These are phyloP conservation scores for Telfairia occidentalis DNA, from an alignment of 331 rosid genomes.

Conservation along the genomic window DNA sequence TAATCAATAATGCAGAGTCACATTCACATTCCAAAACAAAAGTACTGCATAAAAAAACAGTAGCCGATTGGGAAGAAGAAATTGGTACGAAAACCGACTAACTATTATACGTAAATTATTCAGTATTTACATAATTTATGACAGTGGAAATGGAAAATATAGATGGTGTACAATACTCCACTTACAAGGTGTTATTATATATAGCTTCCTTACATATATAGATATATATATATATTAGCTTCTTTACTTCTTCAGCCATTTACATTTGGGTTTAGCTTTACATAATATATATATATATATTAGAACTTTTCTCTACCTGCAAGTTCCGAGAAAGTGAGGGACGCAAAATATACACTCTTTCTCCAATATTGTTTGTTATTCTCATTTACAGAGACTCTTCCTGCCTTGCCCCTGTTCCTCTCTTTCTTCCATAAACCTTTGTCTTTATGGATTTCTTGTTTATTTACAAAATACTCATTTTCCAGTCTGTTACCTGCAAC, in stretches of 20 bases:
- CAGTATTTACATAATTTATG: constrained; percentile 44
- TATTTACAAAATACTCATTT: constrained; percentile 43
- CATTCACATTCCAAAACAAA: not conserved
- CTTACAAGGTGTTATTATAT: constrained; percentile 2
- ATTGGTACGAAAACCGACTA: not conserved
- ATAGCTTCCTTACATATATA: not conserved
- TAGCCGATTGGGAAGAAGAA: not conserved
- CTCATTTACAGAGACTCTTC: not conserved
- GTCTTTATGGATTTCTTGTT: constrained; percentile 22
- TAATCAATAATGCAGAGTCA: too few relatives aligned
- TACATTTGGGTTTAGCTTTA: constrained; percentile 34
- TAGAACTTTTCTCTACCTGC: constrained; percentile 3
- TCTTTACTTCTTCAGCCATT: constrained; percentile 27
- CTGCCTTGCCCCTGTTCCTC: not conserved
- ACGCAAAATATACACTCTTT: constrained; percentile 13
- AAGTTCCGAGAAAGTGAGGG: constrained; percentile 12
- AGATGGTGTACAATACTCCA: not conserved
- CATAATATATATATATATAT: not conserved
- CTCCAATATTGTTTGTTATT: constrained; percentile 5
- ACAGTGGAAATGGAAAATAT: constrained; percentile 17
- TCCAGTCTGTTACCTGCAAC: constrained; percentile 67
- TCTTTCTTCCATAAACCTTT: not conserved
- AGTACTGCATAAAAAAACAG: not conserved
- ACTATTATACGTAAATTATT: constrained; percentile 7
- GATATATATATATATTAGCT: not conserved